Evolutionary conservation across 2,329 filamentous ascomycete species (phyloP), one percentile per base, ranked within the genome.

Genomic region (Elsinoe perseae): DNA sequence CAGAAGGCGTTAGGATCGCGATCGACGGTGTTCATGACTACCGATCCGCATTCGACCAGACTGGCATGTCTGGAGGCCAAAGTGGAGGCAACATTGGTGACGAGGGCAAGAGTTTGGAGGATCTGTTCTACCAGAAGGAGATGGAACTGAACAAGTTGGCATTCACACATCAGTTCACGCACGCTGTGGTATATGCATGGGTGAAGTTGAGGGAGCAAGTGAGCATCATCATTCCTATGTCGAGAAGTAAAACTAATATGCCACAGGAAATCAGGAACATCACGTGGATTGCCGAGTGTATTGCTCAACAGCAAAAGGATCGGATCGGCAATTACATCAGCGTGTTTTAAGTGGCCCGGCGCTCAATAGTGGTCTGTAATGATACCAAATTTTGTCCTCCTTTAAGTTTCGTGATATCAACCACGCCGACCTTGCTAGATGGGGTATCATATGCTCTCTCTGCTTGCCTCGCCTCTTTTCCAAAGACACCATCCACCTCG

Each of bases 221-320:
- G 74, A 70, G 84, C 70, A 34, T 38, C 2, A 23, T 36, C 32
- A 8, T 34, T 56, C 3, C 36, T 10, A 16, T 20, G 8, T 28
- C n/a, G 8, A 46, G 12, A 36, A 6, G 32, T 0, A n/a, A 20
- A 7, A 3, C 20, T 55, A 3, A 23, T n/a, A 40, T 38, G 9
- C 25, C 34, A 20, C 61, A 97, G 91, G 93, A 98, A 86, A 96
- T 97, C 66, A 87, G 93, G 63, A 98, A 98, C 74, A 95, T 98
- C 68, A 97, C 93, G 53, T 98, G 93, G 93, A 98, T 98, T 72
- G 87, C 93, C 20, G 93, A 98, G 74, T 98, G 93, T 76, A 98
- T 98, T 80, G 93, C 93, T 56, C 93, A 98, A 75, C 96, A 95
- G 77, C 93, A 98, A 75, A 98, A 98, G 78, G 93, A 98, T 73